phyloP scores from a whole-genome alignment of 2,329 filamentous ascomycete species.

The Fonsecaea nubica region DNA sequence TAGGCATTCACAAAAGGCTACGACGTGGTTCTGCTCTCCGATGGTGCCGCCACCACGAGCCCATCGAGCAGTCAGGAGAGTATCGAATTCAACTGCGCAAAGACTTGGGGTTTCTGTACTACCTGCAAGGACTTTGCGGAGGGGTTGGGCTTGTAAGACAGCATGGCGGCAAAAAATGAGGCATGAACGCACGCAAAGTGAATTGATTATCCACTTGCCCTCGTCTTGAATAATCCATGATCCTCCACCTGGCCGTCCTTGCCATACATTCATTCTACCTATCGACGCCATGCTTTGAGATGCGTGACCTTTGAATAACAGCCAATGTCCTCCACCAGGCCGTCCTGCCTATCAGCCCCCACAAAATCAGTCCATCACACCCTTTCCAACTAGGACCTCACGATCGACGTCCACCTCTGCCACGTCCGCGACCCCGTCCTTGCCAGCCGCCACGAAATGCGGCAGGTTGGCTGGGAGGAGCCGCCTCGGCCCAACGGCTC shows the following conservation, averaged over 20 bases:
- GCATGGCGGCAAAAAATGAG: background rate
- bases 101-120: conserved; percentile 38
- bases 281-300: background rate
- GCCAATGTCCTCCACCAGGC: background rate
- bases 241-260: background rate
- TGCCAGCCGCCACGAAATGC: background rate
- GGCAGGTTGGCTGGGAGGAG: background rate
- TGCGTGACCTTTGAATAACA: background rate
- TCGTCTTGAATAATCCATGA: background rate
- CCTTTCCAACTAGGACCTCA: background rate
- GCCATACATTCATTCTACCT: background rate
- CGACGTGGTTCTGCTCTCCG: conserved; percentile 63
- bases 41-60: conserved; percentile 59
- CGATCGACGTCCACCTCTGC: background rate
- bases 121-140: conserved; percentile 36
- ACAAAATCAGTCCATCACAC: background rate
- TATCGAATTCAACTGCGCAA: conserved; percentile 40
- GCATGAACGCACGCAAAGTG: background rate
- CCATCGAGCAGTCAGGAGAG: conserved; percentile 37
- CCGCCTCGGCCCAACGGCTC: background rate
- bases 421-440: background rate
- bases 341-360: background rate
- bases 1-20: conserved; percentile 61
- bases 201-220: conserved; percentile 4
- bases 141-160: conserved; percentile 23